These are phyloP conservation scores for Dioscorea zingiberensis DNA, from an alignment of 106 monocot genomes.

Conservation along the genomic window DNA sequence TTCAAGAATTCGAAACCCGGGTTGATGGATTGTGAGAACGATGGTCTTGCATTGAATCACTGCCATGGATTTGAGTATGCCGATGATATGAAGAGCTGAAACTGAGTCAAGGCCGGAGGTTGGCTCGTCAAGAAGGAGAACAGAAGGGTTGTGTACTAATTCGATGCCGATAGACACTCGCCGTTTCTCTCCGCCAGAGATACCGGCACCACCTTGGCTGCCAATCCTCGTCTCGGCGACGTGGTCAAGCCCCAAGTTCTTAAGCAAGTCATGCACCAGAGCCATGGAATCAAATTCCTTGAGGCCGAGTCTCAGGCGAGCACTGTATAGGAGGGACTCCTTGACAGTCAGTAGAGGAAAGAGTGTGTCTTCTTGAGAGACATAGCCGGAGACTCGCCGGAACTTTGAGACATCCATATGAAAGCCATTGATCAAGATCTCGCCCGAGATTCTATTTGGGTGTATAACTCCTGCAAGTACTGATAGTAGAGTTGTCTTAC, in stretches of 20 bases:
- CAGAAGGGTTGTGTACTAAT: slow-evolving; percentile 78
- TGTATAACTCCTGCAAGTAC: slow-evolving; percentile 53
- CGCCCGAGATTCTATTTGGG: slow-evolving; percentile 22
- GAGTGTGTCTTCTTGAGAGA: slow-evolving; percentile 81
- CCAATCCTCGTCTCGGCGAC: slow-evolving; percentile 48
- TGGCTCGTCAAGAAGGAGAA: slow-evolving; percentile 89
- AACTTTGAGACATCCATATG: slow-evolving; percentile 37
- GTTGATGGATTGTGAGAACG: slow-evolving; percentile 82
- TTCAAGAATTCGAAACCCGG: slow-evolving; percentile 79
- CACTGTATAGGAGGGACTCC: slow-evolving; percentile 81
- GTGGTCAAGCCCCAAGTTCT: slow-evolving; percentile 49
- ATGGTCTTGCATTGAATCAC: slow-evolving; percentile 50
- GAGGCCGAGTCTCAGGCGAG: slow-evolving; percentile 38
- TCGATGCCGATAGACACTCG: slow-evolving; percentile 87
- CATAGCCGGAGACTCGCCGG: slow-evolving; percentile 71
- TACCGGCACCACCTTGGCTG: too few relatives aligned
- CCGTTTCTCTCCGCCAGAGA: slow-evolving; percentile 88
- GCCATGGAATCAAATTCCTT: slow-evolving; percentile 4
- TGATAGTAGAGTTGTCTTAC: slow-evolving; percentile 79
- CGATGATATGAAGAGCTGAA: slow-evolving; percentile 55
- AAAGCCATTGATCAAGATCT: slow-evolving; percentile 53
- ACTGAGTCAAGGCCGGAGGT: slow-evolving; percentile 89
- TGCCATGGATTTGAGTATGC: slow-evolving; percentile 66
- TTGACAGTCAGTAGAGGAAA: slow-evolving; percentile 80
- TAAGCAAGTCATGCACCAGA: slow-evolving; percentile 39